Evolutionary conservation across 2,329 filamentous ascomycete species (phyloP), one percentile per base, ranked within the genome.

Genomic region (Xylaria sp.): DNA sequence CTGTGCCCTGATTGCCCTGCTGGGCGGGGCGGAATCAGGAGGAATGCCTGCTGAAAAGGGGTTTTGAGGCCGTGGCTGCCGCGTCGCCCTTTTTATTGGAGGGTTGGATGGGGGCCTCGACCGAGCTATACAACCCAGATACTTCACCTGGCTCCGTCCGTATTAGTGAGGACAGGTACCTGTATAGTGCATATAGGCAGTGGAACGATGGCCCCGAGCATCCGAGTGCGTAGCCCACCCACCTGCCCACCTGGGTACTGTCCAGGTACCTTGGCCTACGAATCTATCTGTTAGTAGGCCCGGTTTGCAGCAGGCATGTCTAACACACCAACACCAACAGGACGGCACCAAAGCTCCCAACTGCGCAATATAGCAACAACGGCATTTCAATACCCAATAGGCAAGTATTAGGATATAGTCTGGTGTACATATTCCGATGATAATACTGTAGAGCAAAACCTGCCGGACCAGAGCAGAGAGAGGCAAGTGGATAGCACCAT

Each of bases 21-120:
- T 54, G n/a, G 41, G 69, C 65, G 69, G 69, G 69, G 69, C 63
- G 51, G 64, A 52, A 52, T 65, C 60, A 69, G 59, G 57, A 69
- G 67, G 63, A 69, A 64, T 65, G 52, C 44, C 41, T 39, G 20
- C 44, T 63, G 54, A 51, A 63, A 63, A n/a, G 46, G 44, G 66
- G 66, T 34, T 51, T 13, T n/a, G 41, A 28, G 28, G 48, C 23
- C 18, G 41, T 46, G 39, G 23, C 31, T 56, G 63, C 55, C 66
- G 62, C 57, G 62, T 65, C 48, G 54, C 52, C 63, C 18, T 41
- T 60, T 58, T 62, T 46, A 69, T 65, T 65, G 62, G 62, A 63
- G 52, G 34, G 34, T 28, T 55, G 50, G 57, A 55, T 28, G 48
- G 18, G 25, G 25, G 23, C 9, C 23, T 10, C n/a, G 20, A 7